phyloP scores from a whole-genome alignment of 1,284 basidiomycete species.

The Sporisorium iseilematis-ciliati region DNA sequence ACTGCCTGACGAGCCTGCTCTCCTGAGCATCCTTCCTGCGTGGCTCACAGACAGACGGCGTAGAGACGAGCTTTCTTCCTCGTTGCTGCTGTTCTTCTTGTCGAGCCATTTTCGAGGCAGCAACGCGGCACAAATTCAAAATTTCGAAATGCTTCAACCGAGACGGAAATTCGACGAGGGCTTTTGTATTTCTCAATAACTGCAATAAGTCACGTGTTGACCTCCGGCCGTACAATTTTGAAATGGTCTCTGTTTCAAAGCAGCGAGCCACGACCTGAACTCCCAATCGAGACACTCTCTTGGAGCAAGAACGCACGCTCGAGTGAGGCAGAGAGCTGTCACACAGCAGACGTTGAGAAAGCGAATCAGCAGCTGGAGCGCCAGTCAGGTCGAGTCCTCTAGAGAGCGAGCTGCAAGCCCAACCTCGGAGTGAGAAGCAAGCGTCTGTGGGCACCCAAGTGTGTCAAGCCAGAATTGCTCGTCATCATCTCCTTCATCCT shows the following conservation, averaged over 20 bases:
- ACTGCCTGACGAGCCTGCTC: background rate
- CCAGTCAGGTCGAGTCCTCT: too few relatives aligned
- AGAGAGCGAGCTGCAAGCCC: too few relatives aligned
- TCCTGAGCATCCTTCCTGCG: background rate
- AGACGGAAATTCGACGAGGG: background rate
- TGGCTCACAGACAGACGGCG: too few relatives aligned
- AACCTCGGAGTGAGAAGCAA: background rate
- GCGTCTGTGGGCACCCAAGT: conserved; percentile 4
- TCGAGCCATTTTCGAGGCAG: conserved; percentile 3
- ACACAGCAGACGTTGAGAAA: too few relatives aligned
- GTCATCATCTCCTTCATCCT: conserved; percentile 33
- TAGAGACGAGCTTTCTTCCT: background rate
- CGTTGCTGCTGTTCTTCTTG: background rate
- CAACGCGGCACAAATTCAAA: conserved; percentile 20
- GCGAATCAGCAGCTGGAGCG: too few relatives aligned
- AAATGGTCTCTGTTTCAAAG: background rate
- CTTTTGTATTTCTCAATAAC: background rate
- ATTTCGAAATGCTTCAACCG: background rate
- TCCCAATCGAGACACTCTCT: too few relatives aligned
- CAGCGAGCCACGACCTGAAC: background rate
- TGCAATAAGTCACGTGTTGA: background rate
- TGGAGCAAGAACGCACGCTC: background rate
- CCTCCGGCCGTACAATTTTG: background rate
- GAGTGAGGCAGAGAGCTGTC: too few relatives aligned
- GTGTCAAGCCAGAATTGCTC: conserved; percentile 19